Evolutionary conservation across 2,329 filamentous ascomycete genomes (phyloP), one percentile per base, ranked within the genome.

Genomic region (Aspergillus fijiensis): DNA sequence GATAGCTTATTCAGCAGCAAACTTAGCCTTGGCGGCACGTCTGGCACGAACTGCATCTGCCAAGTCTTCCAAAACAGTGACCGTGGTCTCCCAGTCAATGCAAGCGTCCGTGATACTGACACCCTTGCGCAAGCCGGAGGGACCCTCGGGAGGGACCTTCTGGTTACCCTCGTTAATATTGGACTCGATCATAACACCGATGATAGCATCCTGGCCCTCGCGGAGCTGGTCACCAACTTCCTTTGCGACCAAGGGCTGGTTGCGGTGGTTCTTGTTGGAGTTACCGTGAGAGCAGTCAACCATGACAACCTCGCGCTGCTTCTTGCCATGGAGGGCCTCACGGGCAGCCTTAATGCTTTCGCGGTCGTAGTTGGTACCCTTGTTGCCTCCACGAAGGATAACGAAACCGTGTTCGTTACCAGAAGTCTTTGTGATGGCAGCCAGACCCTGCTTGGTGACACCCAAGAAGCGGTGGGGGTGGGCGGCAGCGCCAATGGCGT

Each of bases 281-380:
- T 99, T 99, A 59, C 95, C 95, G 75, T 99, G 95, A 23, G 93
- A 97, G 84, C 95, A 99, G 79, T 99, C 95, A 60, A 99, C 87
- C 95, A 99, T 99, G 80, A 99, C 89, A 65, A 93, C 89, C 78
- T 92, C 85, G 72, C 89, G 89, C 75, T 95, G 89, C 61, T 88
- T 88, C 85, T 96, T 96, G 79, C 91, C 89, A 66, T 79, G 81
- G 70, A 99, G 79, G 2, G 87, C 87, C 75, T 93, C 90, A 76
- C 94, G 91, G 29, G 90, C 90, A 56, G 82, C 82, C 75, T 89
- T 86, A 68, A 99, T 90, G 74, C 84, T 96, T 69, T 90, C 89
- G 71, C 87, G 87, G 81, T 97, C 93, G 77, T 88, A 99, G 83
- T 99, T 99, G 68, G 95, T 92, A 12, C 95, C 95, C 77, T 87